Evolutionary conservation across 148 eudicot species (phyloP).

Genomic region (Polygonum aviculare): DNA sequence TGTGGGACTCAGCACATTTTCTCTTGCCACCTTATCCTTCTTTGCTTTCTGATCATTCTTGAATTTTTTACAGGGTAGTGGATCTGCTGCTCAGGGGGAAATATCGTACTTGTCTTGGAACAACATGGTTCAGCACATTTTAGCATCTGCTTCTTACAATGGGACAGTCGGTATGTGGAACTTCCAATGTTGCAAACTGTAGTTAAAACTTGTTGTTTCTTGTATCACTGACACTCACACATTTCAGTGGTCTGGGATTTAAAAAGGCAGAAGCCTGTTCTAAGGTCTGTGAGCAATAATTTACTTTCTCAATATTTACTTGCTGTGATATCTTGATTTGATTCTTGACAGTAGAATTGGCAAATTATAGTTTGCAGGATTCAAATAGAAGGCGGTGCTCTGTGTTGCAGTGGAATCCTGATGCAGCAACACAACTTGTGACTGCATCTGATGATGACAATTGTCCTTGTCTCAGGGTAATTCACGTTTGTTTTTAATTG

Average conservation of each 20-base stretch:
- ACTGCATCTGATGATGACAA: slow-evolving; percentile 96
- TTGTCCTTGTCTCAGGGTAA: slow-evolving; percentile 80
- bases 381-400: slow-evolving; percentile 76
- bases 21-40: slow-evolving; percentile 41
- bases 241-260: slow-evolving; percentile 93
- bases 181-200: neutral
- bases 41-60: slow-evolving; percentile 12
- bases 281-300: slow-evolving; percentile 39
- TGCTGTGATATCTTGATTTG: neutral
- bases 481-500: neutral
- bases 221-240: neutral
- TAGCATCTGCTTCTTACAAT: slow-evolving; percentile 84
- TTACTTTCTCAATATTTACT: neutral
- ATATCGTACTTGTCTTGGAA: slow-evolving; percentile 95
- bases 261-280: slow-evolving; percentile 83
- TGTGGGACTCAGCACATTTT: neutral
- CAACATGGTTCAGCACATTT: slow-evolving; percentile 72
- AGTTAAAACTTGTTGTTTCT: slow-evolving; percentile 2
- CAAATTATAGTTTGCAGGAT: slow-evolving; percentile 70
- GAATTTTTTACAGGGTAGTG: slow-evolving; percentile 53
- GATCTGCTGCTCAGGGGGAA: slow-evolving; percentile 83
- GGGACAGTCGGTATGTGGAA: slow-evolving; percentile 75
- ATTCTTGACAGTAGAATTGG: slow-evolving; percentile 10
- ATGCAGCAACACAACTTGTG: slow-evolving; percentile 78
- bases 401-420: slow-evolving; percentile 98